Conservation (phyloP, 208 protist genomes). For the Wallacemonas sp. region DNA sequence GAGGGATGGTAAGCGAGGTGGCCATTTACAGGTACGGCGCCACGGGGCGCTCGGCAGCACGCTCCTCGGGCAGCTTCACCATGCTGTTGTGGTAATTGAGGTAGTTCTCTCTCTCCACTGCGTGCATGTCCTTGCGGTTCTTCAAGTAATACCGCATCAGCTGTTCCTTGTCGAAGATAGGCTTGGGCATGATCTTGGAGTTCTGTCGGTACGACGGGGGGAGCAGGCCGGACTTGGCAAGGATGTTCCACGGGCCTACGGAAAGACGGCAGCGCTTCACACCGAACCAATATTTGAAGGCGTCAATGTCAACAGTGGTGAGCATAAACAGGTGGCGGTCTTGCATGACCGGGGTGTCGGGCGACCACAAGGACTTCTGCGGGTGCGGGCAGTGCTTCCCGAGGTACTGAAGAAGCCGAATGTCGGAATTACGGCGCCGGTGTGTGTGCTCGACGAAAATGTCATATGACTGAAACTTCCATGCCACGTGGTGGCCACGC, state of each 20-base stretch:
- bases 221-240: conserved; percentile 83
- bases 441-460: conserved; percentile 90
- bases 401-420: conserved; percentile 88
- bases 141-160: conserved; percentile 87
- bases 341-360: conserved; percentile 87
- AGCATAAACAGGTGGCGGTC: conserved; percentile 92
- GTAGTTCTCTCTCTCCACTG: conserved; percentile 69
- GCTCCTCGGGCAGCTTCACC: conserved; percentile 75
- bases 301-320: conserved; percentile 87
- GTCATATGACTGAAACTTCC: conserved; percentile 89
- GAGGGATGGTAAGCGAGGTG: background rate
- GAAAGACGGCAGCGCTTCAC: conserved; percentile 85
- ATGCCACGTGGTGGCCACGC: conserved; percentile 80
- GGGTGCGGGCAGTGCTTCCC: conserved; percentile 91
- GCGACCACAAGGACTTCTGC: conserved; percentile 93
- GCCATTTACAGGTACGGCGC: conserved; percentile 77
- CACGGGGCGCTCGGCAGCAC: conserved; percentile 67
- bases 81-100: conserved; percentile 88
- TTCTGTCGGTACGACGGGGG: conserved; percentile 83
- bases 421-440: conserved; percentile 72
- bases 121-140: conserved; percentile 71
- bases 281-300: conserved; percentile 93
- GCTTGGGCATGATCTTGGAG: conserved; percentile 88
- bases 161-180: conserved; percentile 91
- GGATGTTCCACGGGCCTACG: conserved; percentile 78